Evolutionary conservation across 495 filamentous ascomycete genomes (phyloP).

Genomic region (Penicillium parvum): DNA sequence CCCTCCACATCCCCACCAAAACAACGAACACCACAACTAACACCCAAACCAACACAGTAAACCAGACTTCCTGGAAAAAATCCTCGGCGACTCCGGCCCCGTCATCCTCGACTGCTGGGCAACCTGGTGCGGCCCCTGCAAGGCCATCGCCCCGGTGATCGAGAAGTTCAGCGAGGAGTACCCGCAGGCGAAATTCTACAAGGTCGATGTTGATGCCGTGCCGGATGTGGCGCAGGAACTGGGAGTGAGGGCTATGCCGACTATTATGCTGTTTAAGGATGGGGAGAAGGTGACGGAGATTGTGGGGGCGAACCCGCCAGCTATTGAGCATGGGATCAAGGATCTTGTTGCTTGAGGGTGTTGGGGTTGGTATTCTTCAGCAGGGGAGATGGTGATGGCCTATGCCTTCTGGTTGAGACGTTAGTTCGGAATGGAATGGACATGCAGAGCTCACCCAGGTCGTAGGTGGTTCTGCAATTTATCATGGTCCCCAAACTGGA

Average conservation of each 20-base stretch:
- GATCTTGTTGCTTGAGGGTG: neutral
- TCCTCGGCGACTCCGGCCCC: constrained; percentile 30
- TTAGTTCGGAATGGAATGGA: too few relatives aligned
- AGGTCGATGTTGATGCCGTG: constrained; percentile 80
- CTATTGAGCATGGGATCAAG: constrained; percentile 12
- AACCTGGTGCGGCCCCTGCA: constrained; percentile 90
- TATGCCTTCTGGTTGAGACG: too few relatives aligned
- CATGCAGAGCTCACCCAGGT: too few relatives aligned
- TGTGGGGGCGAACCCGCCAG: constrained; percentile 63
- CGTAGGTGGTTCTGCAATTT: too few relatives aligned
- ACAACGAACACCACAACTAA: neutral
- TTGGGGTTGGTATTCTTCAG: too few relatives aligned
- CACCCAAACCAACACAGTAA: constrained; percentile 2
- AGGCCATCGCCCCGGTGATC: constrained; percentile 68
- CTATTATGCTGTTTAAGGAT: constrained; percentile 73
- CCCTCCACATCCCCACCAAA: too few relatives aligned
- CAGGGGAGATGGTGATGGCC: too few relatives aligned
- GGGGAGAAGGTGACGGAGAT: constrained; percentile 60
- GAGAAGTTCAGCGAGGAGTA: constrained; percentile 54
- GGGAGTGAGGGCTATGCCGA: constrained; percentile 83
- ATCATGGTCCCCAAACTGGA: too few relatives aligned
- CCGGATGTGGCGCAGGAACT: constrained; percentile 70
- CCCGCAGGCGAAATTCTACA: constrained; percentile 64
- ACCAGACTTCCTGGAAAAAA: constrained; percentile 25
- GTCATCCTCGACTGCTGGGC: constrained; percentile 81